Evolutionary conservation across 2,329 filamentous ascomycete species (phyloP).

Genomic region (Cadophora sp.): DNA sequence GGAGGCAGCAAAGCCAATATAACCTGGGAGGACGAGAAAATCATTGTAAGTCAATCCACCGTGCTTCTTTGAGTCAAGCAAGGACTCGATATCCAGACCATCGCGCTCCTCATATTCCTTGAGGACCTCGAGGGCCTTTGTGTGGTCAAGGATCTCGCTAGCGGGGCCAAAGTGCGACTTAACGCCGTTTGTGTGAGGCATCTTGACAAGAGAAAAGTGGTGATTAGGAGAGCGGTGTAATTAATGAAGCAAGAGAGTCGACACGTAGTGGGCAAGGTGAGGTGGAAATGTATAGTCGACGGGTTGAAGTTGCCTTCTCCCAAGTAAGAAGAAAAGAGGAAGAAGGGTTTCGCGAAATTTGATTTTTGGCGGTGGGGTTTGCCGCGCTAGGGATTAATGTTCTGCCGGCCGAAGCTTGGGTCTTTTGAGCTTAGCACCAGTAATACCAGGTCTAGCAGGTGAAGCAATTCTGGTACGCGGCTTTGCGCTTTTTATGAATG

Average conservation of each 20-base stretch:
- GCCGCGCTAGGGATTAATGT: conserved; percentile 19
- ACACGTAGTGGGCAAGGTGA: conserved; percentile 45
- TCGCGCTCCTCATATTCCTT: conserved; percentile 81
- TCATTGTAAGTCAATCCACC: conserved; percentile 99
- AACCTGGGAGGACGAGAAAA: conserved; percentile 94
- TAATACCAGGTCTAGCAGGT: too few relatives aligned
- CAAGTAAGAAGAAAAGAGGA: conserved; percentile 55
- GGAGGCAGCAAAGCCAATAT: conserved; percentile 96
- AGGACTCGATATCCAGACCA: conserved; percentile 84
- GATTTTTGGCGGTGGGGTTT: conserved; percentile 26
- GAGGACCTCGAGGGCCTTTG: conserved; percentile 79
- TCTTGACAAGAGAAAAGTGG: conserved; percentile 52
- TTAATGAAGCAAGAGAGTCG: conserved; percentile 46
- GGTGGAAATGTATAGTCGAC: conserved; percentile 55
- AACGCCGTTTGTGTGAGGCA: conserved; percentile 75
- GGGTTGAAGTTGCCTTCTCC: conserved; percentile 65
- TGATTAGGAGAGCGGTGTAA: conserved; percentile 38
- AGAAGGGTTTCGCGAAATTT: conserved; percentile 27
- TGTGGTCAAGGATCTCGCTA: conserved; percentile 70
- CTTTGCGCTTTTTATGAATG: too few relatives aligned
- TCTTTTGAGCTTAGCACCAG: too few relatives aligned
- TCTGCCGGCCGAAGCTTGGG: conserved; percentile 17
- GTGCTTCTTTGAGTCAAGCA: conserved; percentile 90
- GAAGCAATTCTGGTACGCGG: too few relatives aligned
- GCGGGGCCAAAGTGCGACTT: conserved; percentile 52